Evolutionary conservation across 108 stramenopile genomes (phyloP), one percentile per base, ranked within the genome.

Genomic region (Cyclotella atomus): DNA sequence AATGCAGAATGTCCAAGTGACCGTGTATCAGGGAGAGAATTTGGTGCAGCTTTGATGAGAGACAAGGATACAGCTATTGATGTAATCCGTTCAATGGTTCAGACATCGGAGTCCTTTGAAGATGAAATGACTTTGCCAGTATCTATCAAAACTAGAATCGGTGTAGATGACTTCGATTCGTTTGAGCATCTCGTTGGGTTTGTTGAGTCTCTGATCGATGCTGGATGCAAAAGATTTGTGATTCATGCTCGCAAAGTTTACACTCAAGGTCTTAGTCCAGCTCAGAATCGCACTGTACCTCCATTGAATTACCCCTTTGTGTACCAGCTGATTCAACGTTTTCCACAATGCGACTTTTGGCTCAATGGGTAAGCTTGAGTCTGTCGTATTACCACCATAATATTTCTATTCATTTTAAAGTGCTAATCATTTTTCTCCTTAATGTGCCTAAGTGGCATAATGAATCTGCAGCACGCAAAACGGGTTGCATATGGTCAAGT

Each of bases 1-100:
- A 93, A 93, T 77, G 62, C 79, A 19, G 91, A 86, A 52, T 93
- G 91, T 85, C 91, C 91, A 4, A 77, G 75, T 17, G 75, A 84
- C 44, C 63, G 84, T 49, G 91, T 90, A 2, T 27, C 71, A 19
- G 75, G 79, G 2, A 32, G 68, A 55, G 57, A 71, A 45, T 90
- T 88, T 65, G 91, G 88, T 8, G 91, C 91, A 1, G 77, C 73
- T 0, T 56, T 84, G 35, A 84, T 84, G 80, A 73, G 77, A 53
- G 66, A 83, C 20, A 57, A 79, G 27, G 68, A 78, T 57, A 38
- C 60, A 35, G 65, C 77, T 8, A 44, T 36, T n/a, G 12, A 29
- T 19, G 65, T 79, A 3, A 77, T 79, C 17, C 10, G 20, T 23
- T 60, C 72, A 35, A 74, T 83, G 71, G 70, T 47, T 14, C 6